These are phyloP conservation scores for Mycena latifolia DNA, from an alignment of 768 basidiomycete genomes.

Conservation along the genomic window DNA sequence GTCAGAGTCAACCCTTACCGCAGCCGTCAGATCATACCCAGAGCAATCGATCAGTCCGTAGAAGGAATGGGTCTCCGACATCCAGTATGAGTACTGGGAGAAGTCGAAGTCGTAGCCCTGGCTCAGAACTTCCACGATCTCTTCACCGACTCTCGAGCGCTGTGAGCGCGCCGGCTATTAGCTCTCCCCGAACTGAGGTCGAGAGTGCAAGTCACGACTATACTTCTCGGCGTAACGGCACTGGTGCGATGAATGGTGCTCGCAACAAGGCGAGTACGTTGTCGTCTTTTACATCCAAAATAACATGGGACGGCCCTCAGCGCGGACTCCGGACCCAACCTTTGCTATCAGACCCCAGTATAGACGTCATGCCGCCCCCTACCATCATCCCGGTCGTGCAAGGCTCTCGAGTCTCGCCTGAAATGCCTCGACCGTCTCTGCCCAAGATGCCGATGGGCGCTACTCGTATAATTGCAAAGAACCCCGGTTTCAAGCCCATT, in stretches of 20 bases:
- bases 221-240: conserved; percentile 48
- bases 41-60: conserved; percentile 44
- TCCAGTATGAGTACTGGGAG: conserved; percentile 70
- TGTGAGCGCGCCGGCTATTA: conserved; percentile 51
- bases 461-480: conserved; percentile 48
- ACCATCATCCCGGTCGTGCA: conserved; percentile 39
- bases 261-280: conserved; percentile 43
- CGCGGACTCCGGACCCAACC: conserved; percentile 20
- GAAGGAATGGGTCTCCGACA: conserved; percentile 64
- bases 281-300: not conserved
- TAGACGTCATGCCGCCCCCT: conserved; percentile 48
- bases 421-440: conserved; percentile 23
- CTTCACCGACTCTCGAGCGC: conserved; percentile 69
- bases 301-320: conserved; percentile 9
- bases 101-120: conserved; percentile 65
- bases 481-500: conserved; percentile 77
- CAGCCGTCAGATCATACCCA: conserved; percentile 40
- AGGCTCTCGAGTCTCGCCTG: conserved; percentile 27
- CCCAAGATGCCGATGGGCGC: conserved; percentile 27
- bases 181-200: conserved; percentile 41
- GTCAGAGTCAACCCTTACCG: conserved; percentile 36
- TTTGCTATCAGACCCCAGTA: conserved; percentile 28
- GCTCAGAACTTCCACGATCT: conserved; percentile 59
- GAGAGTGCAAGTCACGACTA: not conserved
- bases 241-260: conserved; percentile 51